A percentile compares a stretch with the other conserved stretches of the same genome.
Evolutionary conservation across 306 rosid species (phyloP).

Genomic region (Cicer pinnatifidum): DNA sequence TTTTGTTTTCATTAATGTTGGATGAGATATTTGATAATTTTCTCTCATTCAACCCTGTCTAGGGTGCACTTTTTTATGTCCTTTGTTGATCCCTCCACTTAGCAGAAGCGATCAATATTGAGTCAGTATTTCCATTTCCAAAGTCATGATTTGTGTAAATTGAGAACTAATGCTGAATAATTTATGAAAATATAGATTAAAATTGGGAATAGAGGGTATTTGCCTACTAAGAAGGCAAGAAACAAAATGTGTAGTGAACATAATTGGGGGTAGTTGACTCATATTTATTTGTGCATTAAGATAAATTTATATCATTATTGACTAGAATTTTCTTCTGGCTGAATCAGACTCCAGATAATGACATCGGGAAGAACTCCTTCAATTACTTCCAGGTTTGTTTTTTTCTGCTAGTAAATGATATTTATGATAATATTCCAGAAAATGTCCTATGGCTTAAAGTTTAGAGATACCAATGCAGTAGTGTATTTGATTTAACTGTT

Average conservation of each 20-base stretch:
- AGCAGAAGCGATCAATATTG: constrained; percentile 1
- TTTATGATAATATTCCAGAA: constrained; percentile 1
- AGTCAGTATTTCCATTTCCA: neutral
- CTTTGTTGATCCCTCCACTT: constrained; percentile 7
- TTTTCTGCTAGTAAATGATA: constrained; percentile 14
- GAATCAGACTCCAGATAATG: constrained; percentile 83
- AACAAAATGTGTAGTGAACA: neutral
- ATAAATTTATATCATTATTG: constrained; percentile 36
- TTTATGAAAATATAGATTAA: neutral
- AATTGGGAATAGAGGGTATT: neutral
- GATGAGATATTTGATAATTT: constrained; percentile 19
- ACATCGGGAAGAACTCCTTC: constrained; percentile 90
- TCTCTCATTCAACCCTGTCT: neutral
- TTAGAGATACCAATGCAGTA: constrained; percentile 25
- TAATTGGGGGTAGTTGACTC: neutral
- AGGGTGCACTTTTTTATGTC: neutral
- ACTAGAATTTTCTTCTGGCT: constrained; percentile 44
- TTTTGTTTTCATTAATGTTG: neutral
- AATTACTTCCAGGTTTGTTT: constrained; percentile 89
- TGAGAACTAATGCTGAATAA: neutral
- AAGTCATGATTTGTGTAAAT: too few species aligned
- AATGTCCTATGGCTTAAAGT: constrained; percentile 10
- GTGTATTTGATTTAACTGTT: neutral
- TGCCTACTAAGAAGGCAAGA: constrained; percentile 1
- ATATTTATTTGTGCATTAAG: constrained; percentile 10